These are phyloP conservation scores for Trifolium repens DNA, from an alignment of 306 rosid genomes.

Conservation along the genomic window DNA sequence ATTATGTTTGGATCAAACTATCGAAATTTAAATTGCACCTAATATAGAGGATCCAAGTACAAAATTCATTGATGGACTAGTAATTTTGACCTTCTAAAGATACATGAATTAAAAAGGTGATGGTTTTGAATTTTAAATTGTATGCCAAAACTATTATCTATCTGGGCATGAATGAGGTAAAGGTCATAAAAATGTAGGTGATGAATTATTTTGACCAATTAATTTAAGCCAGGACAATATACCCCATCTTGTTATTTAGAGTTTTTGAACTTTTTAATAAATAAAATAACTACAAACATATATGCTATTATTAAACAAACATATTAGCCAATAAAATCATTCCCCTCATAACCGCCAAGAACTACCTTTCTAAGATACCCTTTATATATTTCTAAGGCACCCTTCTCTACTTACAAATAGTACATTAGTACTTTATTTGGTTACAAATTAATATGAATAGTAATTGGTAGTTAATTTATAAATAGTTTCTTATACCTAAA, in stretches of 20 bases:
- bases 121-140: not conserved
- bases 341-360: constrained; percentile 10
- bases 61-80: not conserved
- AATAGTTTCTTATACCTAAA: constrained; percentile 19
- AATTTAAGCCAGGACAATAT: constrained; percentile 23
- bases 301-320: constrained; percentile 27
- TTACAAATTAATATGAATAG: constrained; percentile 18
- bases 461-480: not conserved
- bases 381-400: not conserved
- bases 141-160: constrained; percentile 11
- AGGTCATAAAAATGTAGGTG: constrained; percentile 23
- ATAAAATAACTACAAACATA: constrained; percentile 26
- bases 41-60: not conserved
- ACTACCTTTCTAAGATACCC: not conserved
- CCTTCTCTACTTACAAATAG: not conserved
- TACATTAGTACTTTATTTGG: constrained; percentile 29
- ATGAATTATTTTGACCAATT: constrained; percentile 33
- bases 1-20: not conserved
- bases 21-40: not conserved
- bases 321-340: not conserved
- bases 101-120: not conserved
- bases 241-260: not conserved
- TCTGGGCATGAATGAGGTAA: constrained; percentile 22
- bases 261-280: not conserved
- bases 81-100: not conserved